A percentile compares a stretch with the other conserved stretches of the same genome.
Conservation (phyloP, 163 green algal genomes). For the Scenedesmus sp. region DNA sequence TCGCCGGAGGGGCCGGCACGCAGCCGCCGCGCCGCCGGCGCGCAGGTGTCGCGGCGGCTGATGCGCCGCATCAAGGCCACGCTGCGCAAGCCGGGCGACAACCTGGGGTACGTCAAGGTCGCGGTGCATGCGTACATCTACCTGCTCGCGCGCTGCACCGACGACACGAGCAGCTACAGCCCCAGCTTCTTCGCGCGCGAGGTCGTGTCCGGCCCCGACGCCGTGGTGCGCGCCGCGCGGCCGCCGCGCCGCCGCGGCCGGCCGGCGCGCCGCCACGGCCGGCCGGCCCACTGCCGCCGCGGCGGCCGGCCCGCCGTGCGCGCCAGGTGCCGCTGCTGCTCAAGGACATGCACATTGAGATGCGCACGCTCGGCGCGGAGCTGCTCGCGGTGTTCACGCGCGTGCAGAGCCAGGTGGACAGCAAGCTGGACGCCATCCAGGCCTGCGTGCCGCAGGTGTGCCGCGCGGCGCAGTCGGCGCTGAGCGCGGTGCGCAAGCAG, state of each 20-base stretch:
- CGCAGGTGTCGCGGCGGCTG: constrained; percentile 58
- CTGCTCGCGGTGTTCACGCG: constrained; percentile 52
- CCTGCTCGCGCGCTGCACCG: constrained; percentile 46
- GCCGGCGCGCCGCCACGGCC: background rate
- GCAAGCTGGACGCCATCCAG: constrained; percentile 43
- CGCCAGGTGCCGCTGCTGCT: constrained; percentile 56
- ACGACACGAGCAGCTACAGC: constrained; percentile 56
- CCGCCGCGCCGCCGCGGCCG: too few species aligned
- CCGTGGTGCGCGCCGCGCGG: constrained; percentile 53
- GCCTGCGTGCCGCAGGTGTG: constrained; percentile 40
- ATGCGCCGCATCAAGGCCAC: constrained; percentile 54
- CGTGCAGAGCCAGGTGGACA: constrained; percentile 53
- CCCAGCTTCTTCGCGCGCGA: constrained; percentile 62
- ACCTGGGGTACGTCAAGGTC: constrained; percentile 54
- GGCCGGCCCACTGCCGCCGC: too few species aligned
- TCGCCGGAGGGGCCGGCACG: too few species aligned
- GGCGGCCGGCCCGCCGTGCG: too few species aligned
- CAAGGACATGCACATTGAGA: constrained; percentile 41
- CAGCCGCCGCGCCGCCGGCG: too few species aligned
- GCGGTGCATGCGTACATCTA: constrained; percentile 56
- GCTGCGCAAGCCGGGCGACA: constrained; percentile 40
- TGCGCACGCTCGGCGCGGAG: constrained; percentile 55
- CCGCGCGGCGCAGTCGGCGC: constrained; percentile 32
- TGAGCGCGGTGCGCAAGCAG: constrained; percentile 23
- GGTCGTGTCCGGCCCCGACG: constrained; percentile 56